Base-by-base conservation (phyloP, 2,329 filamentous ascomycete genomes). In the Sporothrix protearum region DNA sequence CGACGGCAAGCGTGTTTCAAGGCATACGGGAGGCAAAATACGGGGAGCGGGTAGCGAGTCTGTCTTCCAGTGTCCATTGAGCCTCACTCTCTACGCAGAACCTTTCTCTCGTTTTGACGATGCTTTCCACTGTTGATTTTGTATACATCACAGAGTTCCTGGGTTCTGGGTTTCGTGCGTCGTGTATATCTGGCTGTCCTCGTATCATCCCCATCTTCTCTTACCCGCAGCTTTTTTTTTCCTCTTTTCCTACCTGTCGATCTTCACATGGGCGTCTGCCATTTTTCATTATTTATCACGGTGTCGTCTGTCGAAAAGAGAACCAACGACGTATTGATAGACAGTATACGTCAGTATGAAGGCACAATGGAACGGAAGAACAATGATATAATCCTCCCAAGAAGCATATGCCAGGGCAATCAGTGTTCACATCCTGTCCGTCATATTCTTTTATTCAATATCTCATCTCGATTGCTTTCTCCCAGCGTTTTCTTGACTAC, bases 371-470 rank as follows among this genome's bases (percentile, higher is more conserved):
- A 36, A 3, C 4, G 33, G 4, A 8, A 36, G 33, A 8, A 36
- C 33, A 36, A 8, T 36, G 42, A 47, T 14, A 47, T 19, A 5
- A 16, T 2, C 8, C 2, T 9, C 2, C 8, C 12, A 9, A 12
- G 14, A 5, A 4, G 8, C 36, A 33, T n/a, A 57, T 33, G 53
- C 10, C 53, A 1, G 28, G 2, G 53, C 53, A 33, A 57, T 33
- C 19, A 28, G 4, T 19, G 53, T 5, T 57, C 28, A 14, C 53
- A 33, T 57, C 53, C 53, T 57, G 28, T 5, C 14, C 28, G 33
- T 57, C 53, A 57, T 57, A 57, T 57, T 57, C 53, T 33, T 57
- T 57, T 57, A 57, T 57, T 57, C 28, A 19, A 4, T 57, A 57
- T 57, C 25, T 57, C 19, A 10, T 45, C 14, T 47, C 19, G 4